Evolutionary conservation across 129 eudicot species (phyloP).

Genomic region (Apium graveolens): DNA sequence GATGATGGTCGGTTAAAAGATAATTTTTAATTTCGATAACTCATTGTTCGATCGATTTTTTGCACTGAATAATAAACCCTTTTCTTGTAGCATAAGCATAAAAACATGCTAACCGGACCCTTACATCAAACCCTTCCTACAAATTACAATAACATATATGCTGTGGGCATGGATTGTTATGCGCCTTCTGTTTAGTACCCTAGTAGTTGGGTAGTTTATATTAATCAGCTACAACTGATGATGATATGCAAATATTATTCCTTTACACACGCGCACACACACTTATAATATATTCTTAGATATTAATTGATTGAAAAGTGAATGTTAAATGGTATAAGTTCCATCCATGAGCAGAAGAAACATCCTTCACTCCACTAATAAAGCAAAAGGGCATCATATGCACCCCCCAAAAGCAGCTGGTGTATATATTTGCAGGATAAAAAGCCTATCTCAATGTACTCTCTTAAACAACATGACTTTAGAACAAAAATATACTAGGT

Average conservation of each 20-base stretch:
- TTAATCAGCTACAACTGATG: neutral
- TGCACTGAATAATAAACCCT: too few species aligned
- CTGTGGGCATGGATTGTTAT: too few species aligned
- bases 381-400: constrained; percentile 37
- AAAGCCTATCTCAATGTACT: neutral
- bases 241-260: neutral
- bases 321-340: constrained; percentile 29
- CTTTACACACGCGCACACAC: neutral
- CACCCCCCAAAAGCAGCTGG: constrained; percentile 24
- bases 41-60: too few species aligned
- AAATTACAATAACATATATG: too few species aligned
- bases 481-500: neutral
- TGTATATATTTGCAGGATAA: neutral
- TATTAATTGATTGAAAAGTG: neutral
- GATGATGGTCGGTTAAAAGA: too few species aligned
- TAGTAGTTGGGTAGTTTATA: too few species aligned
- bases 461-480: neutral
- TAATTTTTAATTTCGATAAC: too few species aligned
- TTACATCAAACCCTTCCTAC: too few species aligned
- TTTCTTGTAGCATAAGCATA: too few species aligned
- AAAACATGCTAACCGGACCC: too few species aligned
- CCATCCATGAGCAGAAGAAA: constrained; percentile 29
- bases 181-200: too few species aligned
- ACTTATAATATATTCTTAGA: neutral
- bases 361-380: constrained; percentile 33